These are phyloP conservation scores for Melocanna baccifera DNA, from an alignment of 176 grass and related monocot genomes.

Conservation along the genomic window DNA sequence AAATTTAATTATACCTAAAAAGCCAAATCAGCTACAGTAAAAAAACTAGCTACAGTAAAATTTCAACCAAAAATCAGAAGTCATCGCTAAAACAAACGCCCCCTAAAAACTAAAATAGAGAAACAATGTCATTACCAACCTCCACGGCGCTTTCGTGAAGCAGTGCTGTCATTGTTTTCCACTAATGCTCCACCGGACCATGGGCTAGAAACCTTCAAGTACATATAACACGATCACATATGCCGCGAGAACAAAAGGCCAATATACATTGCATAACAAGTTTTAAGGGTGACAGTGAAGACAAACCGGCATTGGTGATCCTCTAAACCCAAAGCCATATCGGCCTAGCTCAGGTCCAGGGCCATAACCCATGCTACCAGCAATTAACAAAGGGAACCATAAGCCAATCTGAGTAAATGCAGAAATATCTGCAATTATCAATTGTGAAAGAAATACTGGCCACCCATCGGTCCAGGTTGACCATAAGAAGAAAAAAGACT, in stretches of 20 bases:
- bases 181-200: constrained; percentile 59
- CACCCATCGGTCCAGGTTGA: constrained; percentile 65
- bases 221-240: neutral
- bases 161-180: constrained; percentile 74
- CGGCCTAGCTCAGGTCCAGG: constrained; percentile 56
- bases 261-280: neutral
- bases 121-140: constrained; percentile 39
- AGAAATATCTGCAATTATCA: neutral
- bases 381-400: constrained; percentile 20
- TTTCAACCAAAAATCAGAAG: no score
- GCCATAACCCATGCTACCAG: constrained; percentile 70
- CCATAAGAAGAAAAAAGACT: constrained; percentile 78
- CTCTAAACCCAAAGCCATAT: constrained; percentile 86
- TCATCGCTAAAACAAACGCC: no score
- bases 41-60: no score
- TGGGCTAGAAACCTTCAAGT: constrained; percentile 63
- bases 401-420: constrained; percentile 16
- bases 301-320: constrained; percentile 85
- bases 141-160: constrained; percentile 87
- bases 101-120: neutral
- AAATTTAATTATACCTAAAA: no score
- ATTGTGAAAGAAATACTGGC: constrained; percentile 40
- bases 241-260: neutral
- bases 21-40: no score
- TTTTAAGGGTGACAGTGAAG: constrained; percentile 13